A percentile compares a stretch with the other conserved stretches of the same genome.
phyloP scores from a whole-genome alignment of 2,329 filamentous ascomycete genomes.

The Stachybotrys elegans region DNA sequence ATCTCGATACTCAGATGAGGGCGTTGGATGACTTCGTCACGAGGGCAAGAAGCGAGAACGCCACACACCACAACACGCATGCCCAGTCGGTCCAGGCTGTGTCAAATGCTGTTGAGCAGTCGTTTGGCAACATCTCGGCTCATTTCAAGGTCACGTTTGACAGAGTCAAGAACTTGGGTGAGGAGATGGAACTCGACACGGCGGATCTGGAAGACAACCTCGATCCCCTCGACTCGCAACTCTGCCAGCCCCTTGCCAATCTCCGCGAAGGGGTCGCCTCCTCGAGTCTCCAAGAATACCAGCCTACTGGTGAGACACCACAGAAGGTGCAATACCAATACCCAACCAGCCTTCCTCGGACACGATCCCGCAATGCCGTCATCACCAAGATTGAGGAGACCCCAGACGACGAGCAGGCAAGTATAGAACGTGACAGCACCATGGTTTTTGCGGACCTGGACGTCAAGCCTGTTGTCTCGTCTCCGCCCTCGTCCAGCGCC shows the following conservation, averaged over 20 bases:
- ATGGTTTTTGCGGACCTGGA: conserved; percentile 37
- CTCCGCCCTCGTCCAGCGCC: conserved; percentile 23
- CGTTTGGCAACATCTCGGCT: conserved; percentile 64
- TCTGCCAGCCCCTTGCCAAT: conserved; percentile 65
- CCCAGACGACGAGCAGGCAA: conserved; percentile 13
- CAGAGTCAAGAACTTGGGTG: conserved; percentile 63
- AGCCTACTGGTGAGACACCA: conserved; percentile 80
- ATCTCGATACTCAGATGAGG: conserved; percentile 83
- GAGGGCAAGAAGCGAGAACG: conserved; percentile 75
- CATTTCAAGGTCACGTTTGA: conserved; percentile 66
- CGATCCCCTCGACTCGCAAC: conserved; percentile 50
- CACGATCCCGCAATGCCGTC: conserved; percentile 44
- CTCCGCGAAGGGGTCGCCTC: conserved; percentile 65
- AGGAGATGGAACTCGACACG: conserved; percentile 60
- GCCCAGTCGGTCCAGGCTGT: conserved; percentile 60
- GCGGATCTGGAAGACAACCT: conserved; percentile 55
- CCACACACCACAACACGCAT: conserved; percentile 68
- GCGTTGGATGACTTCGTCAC: conserved; percentile 87
- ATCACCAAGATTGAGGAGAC: conserved; percentile 34
- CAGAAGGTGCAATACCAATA: conserved; percentile 78
- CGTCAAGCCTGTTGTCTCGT: conserved; percentile 18
- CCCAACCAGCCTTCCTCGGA: conserved; percentile 72
- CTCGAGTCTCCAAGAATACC: conserved; percentile 71
- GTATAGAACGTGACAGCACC: conserved; percentile 19
- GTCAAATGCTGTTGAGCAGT: conserved; percentile 63